Base-by-base conservation (phyloP, 345 rosid genomes). In the Mangifera indica region DNA sequence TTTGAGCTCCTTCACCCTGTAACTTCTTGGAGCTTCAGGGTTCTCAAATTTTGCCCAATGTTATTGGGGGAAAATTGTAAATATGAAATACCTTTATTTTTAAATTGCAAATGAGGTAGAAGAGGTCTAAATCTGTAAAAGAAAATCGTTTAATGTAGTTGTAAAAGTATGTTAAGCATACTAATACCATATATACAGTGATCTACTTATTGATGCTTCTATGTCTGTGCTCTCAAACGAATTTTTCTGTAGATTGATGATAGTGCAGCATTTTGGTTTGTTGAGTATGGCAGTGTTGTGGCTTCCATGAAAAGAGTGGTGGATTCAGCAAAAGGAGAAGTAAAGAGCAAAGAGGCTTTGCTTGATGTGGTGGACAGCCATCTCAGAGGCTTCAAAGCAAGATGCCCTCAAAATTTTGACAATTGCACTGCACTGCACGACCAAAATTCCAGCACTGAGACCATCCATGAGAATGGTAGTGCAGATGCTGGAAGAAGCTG, bases 401-500 rank as follows among this genome's bases (percentile, higher is more conserved):
- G 87, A 85, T 44, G 89, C 93, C 17, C 29, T 88, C 13, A 81
- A 82, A 66, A 85, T 91, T 26, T 71, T 93, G 80, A 80, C 74
- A 56, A 85, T 93, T 56, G 97, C 92, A 45, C 37, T 82, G 61
- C 81, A 74, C 52, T 93, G 98, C 81, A 89, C 93, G 1, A 77
- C 79, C 7, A 88, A 81, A 69, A 58, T 82, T 52, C 97, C 98
- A 10, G 75, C 77, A 3, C 48, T 74, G 32, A 87, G 98, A 74
- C 98, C 96, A 26, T 84, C 84, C 7, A 93, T 89, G 96, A 84
- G 91, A 72, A 79, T 77, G 75, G 96, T 93, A 20, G 96, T 93
- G 63, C 85, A 86, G 56, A 91, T 91, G 93, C 81, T 93, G 14
- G 92, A 93, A 81, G 91, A 87, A 46, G 86, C 32, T 29, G 32